phyloP scores from a whole-genome alignment of 495 filamentous ascomycete genomes.

The Xylaria bambusicola region DNA sequence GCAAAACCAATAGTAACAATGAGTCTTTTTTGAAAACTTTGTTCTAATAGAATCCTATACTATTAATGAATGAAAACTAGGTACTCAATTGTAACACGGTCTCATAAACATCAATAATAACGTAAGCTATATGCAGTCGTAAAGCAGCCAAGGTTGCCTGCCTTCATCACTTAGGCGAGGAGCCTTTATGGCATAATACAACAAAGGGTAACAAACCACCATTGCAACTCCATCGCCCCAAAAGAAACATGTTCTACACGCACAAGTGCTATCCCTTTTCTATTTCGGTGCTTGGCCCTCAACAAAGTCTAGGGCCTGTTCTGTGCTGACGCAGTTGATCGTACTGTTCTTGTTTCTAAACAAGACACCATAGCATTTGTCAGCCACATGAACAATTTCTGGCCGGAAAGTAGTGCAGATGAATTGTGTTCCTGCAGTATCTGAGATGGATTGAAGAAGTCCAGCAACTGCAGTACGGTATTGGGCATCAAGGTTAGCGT shows the following conservation, averaged over 20 bases:
- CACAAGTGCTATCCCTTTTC: background rate
- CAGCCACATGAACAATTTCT: slow-evolving; percentile 91
- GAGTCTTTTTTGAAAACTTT: background rate
- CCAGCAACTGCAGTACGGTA: slow-evolving; percentile 92
- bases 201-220: slow-evolving; percentile 5
- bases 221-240: slow-evolving; percentile 12
- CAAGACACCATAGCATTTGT: slow-evolving; percentile 96
- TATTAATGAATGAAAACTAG: background rate
- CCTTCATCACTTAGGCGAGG: background rate
- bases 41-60: background rate
- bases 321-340: slow-evolving; percentile 82
- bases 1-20: too few relatives aligned
- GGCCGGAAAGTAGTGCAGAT: slow-evolving; percentile 95
- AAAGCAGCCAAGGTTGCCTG: background rate
- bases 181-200: slow-evolving; percentile 2
- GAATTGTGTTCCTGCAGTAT: slow-evolving; percentile 63
- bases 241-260: slow-evolving; percentile 7
- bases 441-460: slow-evolving; percentile 77
- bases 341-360: slow-evolving; percentile 92
- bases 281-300: slow-evolving; percentile 62
- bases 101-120: slow-evolving; percentile 13
- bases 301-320: slow-evolving; percentile 90
- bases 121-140: slow-evolving; percentile 14
- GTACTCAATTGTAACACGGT: background rate
- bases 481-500: slow-evolving; percentile 96